Base-by-base conservation (phyloP, 768 basidiomycete genomes). In the Serendipita sp. region DNA sequence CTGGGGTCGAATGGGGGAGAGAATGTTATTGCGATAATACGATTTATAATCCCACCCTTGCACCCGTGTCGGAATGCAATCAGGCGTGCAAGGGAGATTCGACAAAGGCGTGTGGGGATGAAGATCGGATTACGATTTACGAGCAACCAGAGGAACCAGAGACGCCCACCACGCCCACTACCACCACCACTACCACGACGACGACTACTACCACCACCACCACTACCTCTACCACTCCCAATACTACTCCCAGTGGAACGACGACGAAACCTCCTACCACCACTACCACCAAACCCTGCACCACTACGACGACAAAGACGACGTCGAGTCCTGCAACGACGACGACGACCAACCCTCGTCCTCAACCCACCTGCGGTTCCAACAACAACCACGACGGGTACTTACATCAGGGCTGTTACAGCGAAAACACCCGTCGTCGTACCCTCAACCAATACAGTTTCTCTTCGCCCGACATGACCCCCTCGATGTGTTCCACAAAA, bases 1-100 rank as follows among this genome's bases (percentile, higher is more conserved):
- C 64, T 0, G 64, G 64, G 3, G 51, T 65, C 3, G 64, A 65
- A 45, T 53, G 54, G 35, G 64, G 64, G 10, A 4, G 56, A 10
- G 56, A 60, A 37, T 60, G 56, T 30, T 60, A 24, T 35, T 60
- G 56, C 56, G 56, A 35, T 10, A 32, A 60, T 35, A 38, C 28
- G 28, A 34, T 60, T 37, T 32, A 34, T 35, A 60, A 54, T 18
- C 38, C 38, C 2, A 51, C 48, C 8, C 48, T 51, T 5, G 48
- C 48, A 1, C 48, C 48, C 1, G 8, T 51, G 8, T 18, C 18
- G 18, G 48, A 51, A 51, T 51, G 48, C 3, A 51, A 51, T 32
- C 48, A 51, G 30, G 48, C 48, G 18, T 51, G 48, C 2, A 18
- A 18, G 30, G 48, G 48, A 3, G 48, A 51, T 32, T 51, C 48